Percentiles rank a stretch among this genome's conserved stretches.
These are phyloP conservation scores for Pichiaceae sp. DNA, from an alignment of 1,139 yeast species.

Conservation along the genomic window DNA sequence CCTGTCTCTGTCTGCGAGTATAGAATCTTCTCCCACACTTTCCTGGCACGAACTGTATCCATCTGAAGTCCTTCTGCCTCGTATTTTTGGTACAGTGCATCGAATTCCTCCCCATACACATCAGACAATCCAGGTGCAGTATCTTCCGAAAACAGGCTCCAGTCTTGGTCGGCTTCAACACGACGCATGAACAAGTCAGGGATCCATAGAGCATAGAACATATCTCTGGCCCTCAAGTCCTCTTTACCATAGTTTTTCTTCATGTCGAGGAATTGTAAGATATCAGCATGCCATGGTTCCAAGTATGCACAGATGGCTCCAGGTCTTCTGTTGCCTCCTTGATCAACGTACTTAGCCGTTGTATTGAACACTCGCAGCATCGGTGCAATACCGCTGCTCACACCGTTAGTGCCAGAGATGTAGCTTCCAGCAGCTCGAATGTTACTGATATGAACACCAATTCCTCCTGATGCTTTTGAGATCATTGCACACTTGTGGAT, in stretches of 20 bases:
- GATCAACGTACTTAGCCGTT: constrained; percentile 55
- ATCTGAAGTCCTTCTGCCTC: constrained; percentile 35
- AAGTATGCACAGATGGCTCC: constrained; percentile 56
- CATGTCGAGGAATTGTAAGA: constrained; percentile 42
- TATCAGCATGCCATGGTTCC: constrained; percentile 57
- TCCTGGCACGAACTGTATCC: constrained; percentile 38
- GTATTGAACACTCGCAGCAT: constrained; percentile 52
- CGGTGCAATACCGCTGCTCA: constrained; percentile 49
- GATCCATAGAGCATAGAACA: constrained; percentile 52
- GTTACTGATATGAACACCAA: constrained; percentile 49
- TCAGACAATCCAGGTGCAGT: constrained; percentile 45
- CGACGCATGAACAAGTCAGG: constrained; percentile 53
- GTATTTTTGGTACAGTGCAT: constrained; percentile 34
- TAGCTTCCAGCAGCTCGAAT: constrained; percentile 43
- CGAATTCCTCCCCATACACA: constrained; percentile 42
- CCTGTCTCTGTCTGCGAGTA: constrained; percentile 56
- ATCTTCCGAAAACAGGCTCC: constrained; percentile 52
- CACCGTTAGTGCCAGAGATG: constrained; percentile 47
- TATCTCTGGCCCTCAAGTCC: constrained; percentile 47
- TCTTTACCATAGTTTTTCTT: constrained; percentile 52
- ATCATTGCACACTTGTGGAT: constrained; percentile 47
- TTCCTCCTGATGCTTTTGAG: constrained; percentile 53
- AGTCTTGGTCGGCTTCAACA: constrained; percentile 38
- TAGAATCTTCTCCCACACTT: constrained; percentile 44
- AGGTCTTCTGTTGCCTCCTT: constrained; percentile 56